phyloP scores from a whole-genome alignment of 768 basidiomycete genomes.

The Boletus fagicola region DNA sequence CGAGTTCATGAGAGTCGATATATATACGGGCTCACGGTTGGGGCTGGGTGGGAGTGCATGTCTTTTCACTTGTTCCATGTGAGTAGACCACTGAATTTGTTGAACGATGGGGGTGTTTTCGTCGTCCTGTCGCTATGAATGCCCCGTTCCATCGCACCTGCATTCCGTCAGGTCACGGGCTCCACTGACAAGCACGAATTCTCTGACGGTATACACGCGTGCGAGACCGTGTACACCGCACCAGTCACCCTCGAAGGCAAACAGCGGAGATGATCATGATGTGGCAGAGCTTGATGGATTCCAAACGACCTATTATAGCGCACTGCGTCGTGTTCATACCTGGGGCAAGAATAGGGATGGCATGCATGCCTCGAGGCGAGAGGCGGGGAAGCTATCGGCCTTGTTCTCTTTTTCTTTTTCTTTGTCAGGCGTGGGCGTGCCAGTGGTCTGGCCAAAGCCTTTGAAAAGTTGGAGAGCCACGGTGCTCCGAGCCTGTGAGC shows the following conservation, averaged over 20 bases:
- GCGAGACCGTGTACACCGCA: slow-evolving; percentile 7
- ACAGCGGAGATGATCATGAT: slow-evolving; percentile 20
- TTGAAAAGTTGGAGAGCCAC: slow-evolving; percentile 8
- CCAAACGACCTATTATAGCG: not conserved
- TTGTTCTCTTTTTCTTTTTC: not conserved
- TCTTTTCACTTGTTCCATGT: not conserved
- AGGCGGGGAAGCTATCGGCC: not conserved
- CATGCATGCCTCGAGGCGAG: slow-evolving; percentile 15
- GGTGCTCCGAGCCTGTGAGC: slow-evolving; percentile 7
- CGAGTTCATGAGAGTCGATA: not conserved
- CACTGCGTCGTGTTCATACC: slow-evolving; percentile 2
- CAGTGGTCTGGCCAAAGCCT: not conserved
- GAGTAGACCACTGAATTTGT: not conserved
- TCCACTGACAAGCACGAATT: not conserved
- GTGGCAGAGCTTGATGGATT: slow-evolving; percentile 10
- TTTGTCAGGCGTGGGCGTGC: not conserved
- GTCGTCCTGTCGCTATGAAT: not conserved
- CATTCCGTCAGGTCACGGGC: not conserved
- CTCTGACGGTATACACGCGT: not conserved
- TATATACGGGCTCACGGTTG: not conserved
- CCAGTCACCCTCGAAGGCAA: slow-evolving; percentile 1
- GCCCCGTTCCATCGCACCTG: not conserved
- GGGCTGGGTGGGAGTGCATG: not conserved
- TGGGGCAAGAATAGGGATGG: not conserved
- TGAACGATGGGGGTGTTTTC: not conserved